Conservation (phyloP, 345 rosid species). For the Populus simonii region DNA sequence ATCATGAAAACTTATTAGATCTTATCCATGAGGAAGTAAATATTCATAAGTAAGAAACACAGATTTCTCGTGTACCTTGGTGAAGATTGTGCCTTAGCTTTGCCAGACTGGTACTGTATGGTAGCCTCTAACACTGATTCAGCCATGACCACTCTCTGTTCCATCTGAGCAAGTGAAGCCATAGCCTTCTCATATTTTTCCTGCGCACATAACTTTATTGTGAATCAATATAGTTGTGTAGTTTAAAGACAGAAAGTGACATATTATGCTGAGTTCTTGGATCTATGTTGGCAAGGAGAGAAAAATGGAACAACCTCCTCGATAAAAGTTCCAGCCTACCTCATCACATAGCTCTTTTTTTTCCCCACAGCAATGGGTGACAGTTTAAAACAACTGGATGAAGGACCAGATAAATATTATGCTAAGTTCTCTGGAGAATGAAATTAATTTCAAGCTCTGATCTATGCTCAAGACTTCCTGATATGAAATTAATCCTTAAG, state of each 20-base stretch:
- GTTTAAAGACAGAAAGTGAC: slow-evolving; percentile 4
- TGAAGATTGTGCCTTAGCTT: slow-evolving; percentile 62
- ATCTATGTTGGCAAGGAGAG: background rate
- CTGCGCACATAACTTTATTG: slow-evolving; percentile 38
- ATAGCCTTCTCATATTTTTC: slow-evolving; percentile 81
- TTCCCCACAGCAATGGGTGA: background rate
- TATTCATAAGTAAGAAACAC: background rate
- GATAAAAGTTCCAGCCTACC: background rate
- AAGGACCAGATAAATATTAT: background rate
- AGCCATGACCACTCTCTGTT: slow-evolving; percentile 82
- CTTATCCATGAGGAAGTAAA: background rate
- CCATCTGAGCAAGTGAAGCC: slow-evolving; percentile 65
- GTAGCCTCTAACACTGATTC: slow-evolving; percentile 93
- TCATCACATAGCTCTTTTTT: background rate
- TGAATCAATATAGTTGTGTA: slow-evolving; percentile 1
- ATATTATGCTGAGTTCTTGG: background rate
- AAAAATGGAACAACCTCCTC: background rate
- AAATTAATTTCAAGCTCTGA: background rate
- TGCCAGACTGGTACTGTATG: slow-evolving; percentile 70
- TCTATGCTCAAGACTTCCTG: background rate
- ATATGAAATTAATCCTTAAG: background rate
- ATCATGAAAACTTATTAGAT: background rate
- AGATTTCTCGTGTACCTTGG: slow-evolving; percentile 39
- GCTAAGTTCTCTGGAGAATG: too few relatives aligned
- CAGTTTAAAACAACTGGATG: background rate